phyloP scores from a whole-genome alignment of 805 yeast species.

The Wickerhamomyces queroliae region DNA sequence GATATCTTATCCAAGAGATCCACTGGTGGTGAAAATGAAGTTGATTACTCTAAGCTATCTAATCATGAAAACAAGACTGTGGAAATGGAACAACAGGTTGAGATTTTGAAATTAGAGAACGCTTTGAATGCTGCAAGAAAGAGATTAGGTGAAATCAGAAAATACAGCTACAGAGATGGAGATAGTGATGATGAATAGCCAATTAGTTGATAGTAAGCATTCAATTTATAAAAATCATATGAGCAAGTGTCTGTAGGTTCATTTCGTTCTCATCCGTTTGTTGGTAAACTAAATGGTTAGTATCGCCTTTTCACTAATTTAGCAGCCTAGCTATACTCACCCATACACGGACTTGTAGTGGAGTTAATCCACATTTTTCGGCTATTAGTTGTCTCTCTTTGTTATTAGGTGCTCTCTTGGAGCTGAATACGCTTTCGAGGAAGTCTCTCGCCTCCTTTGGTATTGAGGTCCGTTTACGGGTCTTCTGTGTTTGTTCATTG shows the following conservation, averaged over 20 bases:
- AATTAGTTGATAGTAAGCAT: too few species aligned
- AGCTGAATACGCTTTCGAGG: slow-evolving; percentile 12
- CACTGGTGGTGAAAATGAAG: slow-evolving; percentile 29
- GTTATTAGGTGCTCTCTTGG: slow-evolving; percentile 19
- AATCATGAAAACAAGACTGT: slow-evolving; percentile 78
- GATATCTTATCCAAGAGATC: slow-evolving; percentile 37
- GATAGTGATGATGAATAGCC: slow-evolving; percentile 53
- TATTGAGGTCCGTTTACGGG: slow-evolving; percentile 2
- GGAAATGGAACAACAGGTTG: slow-evolving; percentile 93
- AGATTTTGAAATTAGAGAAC: slow-evolving; percentile 77
- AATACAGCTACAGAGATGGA: slow-evolving; percentile 62
- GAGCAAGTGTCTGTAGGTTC: not conserved
- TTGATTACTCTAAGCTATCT: slow-evolving; percentile 64
- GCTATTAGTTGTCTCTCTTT: slow-evolving; percentile 21
- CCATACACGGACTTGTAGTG: slow-evolving; percentile 25
- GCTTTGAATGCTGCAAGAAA: slow-evolving; percentile 67
- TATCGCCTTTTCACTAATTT: not conserved
- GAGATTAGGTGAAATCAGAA: slow-evolving; percentile 78
- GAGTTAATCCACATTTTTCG: slow-evolving; percentile 16
- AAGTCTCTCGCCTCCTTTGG: slow-evolving; percentile 4
- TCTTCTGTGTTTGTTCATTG: too few species aligned
- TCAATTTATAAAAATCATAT: not conserved
- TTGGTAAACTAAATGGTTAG: slow-evolving; percentile 19
- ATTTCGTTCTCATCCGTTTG: slow-evolving; percentile 19
- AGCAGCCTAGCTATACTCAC: slow-evolving; percentile 15